Percentiles rank a stretch among this genome's conserved stretches.
Conservation (phyloP, 2,329 filamentous ascomycete genomes). For the Penicillium sp. region DNA sequence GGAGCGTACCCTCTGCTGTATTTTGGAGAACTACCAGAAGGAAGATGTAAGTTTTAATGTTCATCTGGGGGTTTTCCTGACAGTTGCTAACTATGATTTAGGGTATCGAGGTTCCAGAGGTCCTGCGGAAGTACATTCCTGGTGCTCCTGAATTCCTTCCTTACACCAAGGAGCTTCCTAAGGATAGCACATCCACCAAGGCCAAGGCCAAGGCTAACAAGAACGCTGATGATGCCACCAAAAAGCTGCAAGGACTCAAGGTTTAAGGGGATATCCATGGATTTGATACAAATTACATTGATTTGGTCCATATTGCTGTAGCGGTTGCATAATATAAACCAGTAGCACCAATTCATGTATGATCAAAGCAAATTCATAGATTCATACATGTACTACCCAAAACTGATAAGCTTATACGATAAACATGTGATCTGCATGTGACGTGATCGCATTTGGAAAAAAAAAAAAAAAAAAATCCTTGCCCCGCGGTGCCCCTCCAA, state of each 20-base stretch:
- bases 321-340: too few relatives aligned
- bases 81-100: slow-evolving; percentile 37
- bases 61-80: neutral
- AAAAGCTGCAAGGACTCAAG: slow-evolving; percentile 44
- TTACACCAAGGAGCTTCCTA: slow-evolving; percentile 80
- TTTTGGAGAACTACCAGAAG: slow-evolving; percentile 96
- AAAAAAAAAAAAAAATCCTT: neutral
- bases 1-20: slow-evolving; percentile 86
- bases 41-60: slow-evolving; percentile 61
- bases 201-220: slow-evolving; percentile 42
- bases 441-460: slow-evolving; percentile 1
- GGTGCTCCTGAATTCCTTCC: slow-evolving; percentile 86
- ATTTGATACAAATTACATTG: neutral
- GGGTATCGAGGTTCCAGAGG: slow-evolving; percentile 77
- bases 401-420: slow-evolving; percentile 3
- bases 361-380: neutral
- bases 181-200: slow-evolving; percentile 66
- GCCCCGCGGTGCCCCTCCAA: slow-evolving; percentile 9
- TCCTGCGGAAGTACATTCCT: slow-evolving; percentile 84
- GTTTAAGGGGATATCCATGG: slow-evolving; percentile 28
- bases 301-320: neutral
- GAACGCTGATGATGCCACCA: slow-evolving; percentile 36
- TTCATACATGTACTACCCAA: slow-evolving; percentile 1
- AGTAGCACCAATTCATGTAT: neutral
- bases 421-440: neutral